Conservation (phyloP, 2,329 filamentous ascomycete species). For the Aspergillus intermedius region DNA sequence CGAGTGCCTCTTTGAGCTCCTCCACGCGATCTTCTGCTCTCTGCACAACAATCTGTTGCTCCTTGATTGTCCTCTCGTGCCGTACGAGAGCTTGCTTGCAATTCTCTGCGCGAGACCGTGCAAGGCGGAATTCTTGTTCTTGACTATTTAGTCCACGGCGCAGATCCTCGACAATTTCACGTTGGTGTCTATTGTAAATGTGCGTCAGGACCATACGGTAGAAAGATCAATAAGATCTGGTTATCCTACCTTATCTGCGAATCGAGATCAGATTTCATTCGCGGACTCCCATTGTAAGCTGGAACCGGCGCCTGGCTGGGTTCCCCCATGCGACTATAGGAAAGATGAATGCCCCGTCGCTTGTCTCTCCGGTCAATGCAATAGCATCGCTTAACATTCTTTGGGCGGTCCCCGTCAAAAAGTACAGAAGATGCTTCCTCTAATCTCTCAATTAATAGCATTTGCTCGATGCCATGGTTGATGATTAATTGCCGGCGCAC, state of each 20-base stretch:
- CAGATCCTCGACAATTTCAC: slow-evolving; percentile 47
- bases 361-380: slow-evolving; percentile 58
- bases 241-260: slow-evolving; percentile 53
- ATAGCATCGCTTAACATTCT: slow-evolving; percentile 65
- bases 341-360: slow-evolving; percentile 56
- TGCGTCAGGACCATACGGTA: background rate
- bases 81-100: slow-evolving; percentile 45
- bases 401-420: slow-evolving; percentile 54
- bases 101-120: slow-evolving; percentile 45
- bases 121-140: slow-evolving; percentile 43
- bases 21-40: slow-evolving; percentile 56
- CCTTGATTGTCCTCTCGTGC: slow-evolving; percentile 42
- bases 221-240: background rate
- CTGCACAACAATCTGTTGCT: slow-evolving; percentile 54
- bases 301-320: slow-evolving; percentile 48
- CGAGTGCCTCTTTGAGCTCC: slow-evolving; percentile 60
- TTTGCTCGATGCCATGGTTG: slow-evolving; percentile 73
- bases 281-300: slow-evolving; percentile 49
- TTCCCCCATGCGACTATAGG: slow-evolving; percentile 43
- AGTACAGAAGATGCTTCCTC: slow-evolving; percentile 63
- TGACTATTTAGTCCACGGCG: slow-evolving; percentile 50
- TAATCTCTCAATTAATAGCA: slow-evolving; percentile 65
- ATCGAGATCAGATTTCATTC: slow-evolving; percentile 75
- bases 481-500: slow-evolving; percentile 81
- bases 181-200: slow-evolving; percentile 28